A percentile compares a stretch with the other conserved stretches of the same genome.
These are phyloP conservation scores for Metschnikowia kunwiensis DNA, from an alignment of 805 yeast species.

Conservation along the genomic window DNA sequence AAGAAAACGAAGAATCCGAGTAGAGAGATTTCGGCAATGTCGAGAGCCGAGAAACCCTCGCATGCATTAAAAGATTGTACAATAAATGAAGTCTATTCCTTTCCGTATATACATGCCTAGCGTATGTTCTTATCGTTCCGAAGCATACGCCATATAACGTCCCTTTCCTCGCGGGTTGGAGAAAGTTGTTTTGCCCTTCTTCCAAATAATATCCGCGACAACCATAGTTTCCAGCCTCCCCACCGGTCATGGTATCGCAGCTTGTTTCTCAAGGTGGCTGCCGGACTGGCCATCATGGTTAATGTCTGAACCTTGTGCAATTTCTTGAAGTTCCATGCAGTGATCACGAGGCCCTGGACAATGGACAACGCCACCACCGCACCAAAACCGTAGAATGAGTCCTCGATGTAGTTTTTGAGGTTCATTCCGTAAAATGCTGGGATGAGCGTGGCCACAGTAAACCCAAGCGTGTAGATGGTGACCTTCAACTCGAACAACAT, in stretches of 20 bases:
- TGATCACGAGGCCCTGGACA: constrained; percentile 51
- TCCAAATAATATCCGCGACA: constrained; percentile 27
- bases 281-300: constrained; percentile 48
- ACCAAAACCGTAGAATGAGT: constrained; percentile 60
- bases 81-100: neutral
- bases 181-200: constrained; percentile 25
- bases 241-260: constrained; percentile 8
- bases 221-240: constrained; percentile 11
- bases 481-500: constrained; percentile 84
- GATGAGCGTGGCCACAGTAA: constrained; percentile 76
- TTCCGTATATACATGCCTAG: constrained; percentile 5
- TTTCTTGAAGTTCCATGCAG: constrained; percentile 53
- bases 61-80: constrained; percentile 10
- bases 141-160: constrained; percentile 44
- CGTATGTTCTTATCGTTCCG: constrained; percentile 30
- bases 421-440: constrained; percentile 94
- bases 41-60: constrained; percentile 1
- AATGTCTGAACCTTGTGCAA: constrained; percentile 61
- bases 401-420: constrained; percentile 73
- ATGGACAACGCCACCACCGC: constrained; percentile 52
- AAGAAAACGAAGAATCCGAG: constrained; percentile 13
- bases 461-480: constrained; percentile 78
- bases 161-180: constrained; percentile 37
- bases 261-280: constrained; percentile 9
- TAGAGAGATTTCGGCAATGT: neutral